Evolutionary conservation across 345 rosid species (phyloP), one percentile per base, ranked within the genome.

Genomic region (Eucalyptus fibrosa): DNA sequence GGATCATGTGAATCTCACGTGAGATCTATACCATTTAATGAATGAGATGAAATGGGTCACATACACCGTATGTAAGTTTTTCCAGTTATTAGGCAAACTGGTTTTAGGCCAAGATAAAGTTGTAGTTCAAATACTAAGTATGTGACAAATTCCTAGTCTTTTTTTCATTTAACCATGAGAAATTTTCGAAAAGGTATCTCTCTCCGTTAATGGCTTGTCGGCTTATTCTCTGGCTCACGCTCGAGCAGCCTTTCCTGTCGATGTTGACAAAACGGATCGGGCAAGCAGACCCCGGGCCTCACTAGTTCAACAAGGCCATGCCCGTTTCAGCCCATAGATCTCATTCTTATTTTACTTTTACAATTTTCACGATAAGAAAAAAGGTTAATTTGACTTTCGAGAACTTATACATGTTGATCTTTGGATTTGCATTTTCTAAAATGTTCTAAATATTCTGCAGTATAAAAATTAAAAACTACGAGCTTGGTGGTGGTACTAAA

Each of bases 1-100:
- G 4, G 2, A 72, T 72, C 26, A 72, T 18, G 26, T 5, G 45
- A 10, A 23, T 72, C 8, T 72, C 26, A 72, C 45, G 5, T 72
- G 14, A 37, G 28, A 0, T 1, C 0, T 3, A 37, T 11, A 37
- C 0, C 4, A 72, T 72, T 72, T 12, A 6, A 72, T 19, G 0
- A 0, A 3, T 37, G 2, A 34, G 26, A 72, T 72, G 8, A 37
- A 72, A 72, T 72, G 2, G 2, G 15, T 72, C 26, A 34, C 15
- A 34, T 37, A 1, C 1, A 19, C 2, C 2, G 8, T 5, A 72
- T 72, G 0, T 37, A 37, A 37, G 2, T 9, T 72, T 72, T 72
- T 72, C 12, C 1, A 1, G 3, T 23, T 34, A 34, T 18, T 69
- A 12, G 81, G 44, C 24, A 17, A 6, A 17, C 2, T 3, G 6